Conservation (phyloP, 1,139 yeast species). For the Yamadazyma atlantica region DNA sequence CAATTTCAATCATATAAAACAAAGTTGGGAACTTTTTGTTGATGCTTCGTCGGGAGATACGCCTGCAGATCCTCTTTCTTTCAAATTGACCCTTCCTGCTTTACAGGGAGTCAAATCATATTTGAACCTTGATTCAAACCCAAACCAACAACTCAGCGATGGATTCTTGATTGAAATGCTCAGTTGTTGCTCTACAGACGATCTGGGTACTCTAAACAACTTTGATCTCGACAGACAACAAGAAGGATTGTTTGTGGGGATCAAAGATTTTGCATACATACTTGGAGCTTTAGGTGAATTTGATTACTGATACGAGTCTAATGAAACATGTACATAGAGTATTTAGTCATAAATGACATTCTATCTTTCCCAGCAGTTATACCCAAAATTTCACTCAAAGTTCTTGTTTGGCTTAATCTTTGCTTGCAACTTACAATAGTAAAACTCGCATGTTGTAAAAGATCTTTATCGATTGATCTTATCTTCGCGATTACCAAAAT, state of each 20-base stretch:
- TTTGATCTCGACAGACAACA: constrained; percentile 29
- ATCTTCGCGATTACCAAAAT: too few species aligned
- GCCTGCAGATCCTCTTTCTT: constrained; percentile 10
- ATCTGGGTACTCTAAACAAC: constrained; percentile 29
- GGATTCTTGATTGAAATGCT: constrained; percentile 46
- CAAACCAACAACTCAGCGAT: constrained; percentile 23
- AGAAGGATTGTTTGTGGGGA: constrained; percentile 29
- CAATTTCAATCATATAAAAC: constrained; percentile 26
- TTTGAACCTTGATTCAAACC: constrained; percentile 26
- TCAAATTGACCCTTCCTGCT: constrained; percentile 31
- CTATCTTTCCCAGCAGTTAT: too few species aligned
- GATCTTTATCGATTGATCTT: too few species aligned
- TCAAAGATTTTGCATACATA: constrained; percentile 46
- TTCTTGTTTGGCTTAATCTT: too few species aligned
- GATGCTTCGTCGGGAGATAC: constrained; percentile 14
- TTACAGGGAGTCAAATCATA: constrained; percentile 30
- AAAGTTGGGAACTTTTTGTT: constrained; percentile 38
- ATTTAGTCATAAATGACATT: too few species aligned
- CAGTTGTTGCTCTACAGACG: constrained; percentile 33
- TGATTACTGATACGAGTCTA: constrained; percentile 12
- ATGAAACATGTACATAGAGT: not conserved
- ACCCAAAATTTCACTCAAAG: too few species aligned
- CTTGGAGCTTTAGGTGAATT: constrained; percentile 43
- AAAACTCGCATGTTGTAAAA: too few species aligned
- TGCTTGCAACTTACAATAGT: too few species aligned